Conservation (phyloP, 179 eudicot genomes). For the Camellia oleifera region DNA sequence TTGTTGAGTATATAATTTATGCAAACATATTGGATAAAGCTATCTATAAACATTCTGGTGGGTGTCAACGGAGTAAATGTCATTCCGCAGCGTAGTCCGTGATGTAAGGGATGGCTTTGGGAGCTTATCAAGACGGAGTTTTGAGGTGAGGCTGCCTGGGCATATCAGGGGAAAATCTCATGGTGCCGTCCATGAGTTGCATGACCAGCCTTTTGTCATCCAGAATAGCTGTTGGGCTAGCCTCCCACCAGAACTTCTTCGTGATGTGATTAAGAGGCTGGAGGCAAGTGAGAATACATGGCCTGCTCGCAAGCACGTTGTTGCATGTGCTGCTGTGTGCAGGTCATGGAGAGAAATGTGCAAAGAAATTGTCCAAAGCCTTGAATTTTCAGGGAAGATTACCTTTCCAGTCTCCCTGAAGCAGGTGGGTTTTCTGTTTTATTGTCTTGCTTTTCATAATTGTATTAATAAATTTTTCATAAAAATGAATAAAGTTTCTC, state of each 20-base stretch:
- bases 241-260: conserved; percentile 60
- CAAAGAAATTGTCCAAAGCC: conserved; percentile 48
- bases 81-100: conserved; percentile 73
- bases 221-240: conserved; percentile 44
- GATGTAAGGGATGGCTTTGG: conserved; percentile 58
- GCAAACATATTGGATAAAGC: conserved; percentile 14
- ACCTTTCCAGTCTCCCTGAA: conserved; percentile 69
- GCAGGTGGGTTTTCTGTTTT: conserved; percentile 57
- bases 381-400: conserved; percentile 55
- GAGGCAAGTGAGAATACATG: conserved; percentile 57
- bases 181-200: conserved; percentile 50
- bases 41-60: background rate
- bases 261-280: conserved; percentile 57
- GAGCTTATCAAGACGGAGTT: conserved; percentile 55
- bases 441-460: background rate
- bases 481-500: background rate
- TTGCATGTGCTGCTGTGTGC: background rate
- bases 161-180: conserved; percentile 49
- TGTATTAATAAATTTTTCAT: background rate
- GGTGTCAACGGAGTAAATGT: conserved; percentile 36
- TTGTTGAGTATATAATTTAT: conserved; percentile 14
- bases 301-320: background rate
- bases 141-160: conserved; percentile 50
- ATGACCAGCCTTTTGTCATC: conserved; percentile 36
- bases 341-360: background rate